phyloP scores from a whole-genome alignment of 169 alveolate species.

The Plasmodium reichenowi region DNA sequence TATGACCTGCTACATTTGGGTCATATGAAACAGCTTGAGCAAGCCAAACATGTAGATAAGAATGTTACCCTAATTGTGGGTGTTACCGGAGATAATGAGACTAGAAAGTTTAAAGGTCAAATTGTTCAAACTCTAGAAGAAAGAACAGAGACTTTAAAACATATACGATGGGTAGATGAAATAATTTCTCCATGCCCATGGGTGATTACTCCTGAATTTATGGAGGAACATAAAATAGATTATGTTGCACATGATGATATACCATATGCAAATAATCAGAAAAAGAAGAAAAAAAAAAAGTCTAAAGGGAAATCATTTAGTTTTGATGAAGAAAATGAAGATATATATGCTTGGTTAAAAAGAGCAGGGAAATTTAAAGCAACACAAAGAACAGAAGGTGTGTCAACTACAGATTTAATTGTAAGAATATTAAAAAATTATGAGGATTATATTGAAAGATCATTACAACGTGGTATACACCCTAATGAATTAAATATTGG shows the following conservation, averaged over 20 bases:
- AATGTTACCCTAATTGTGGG: slow-evolving; percentile 95
- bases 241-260: slow-evolving; percentile 96
- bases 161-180: slow-evolving; percentile 98
- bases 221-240: slow-evolving; percentile 92
- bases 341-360: slow-evolving; percentile 93
- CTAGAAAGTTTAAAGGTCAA: slow-evolving; percentile 94
- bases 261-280: slow-evolving; percentile 90
- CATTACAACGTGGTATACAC: slow-evolving; percentile 94
- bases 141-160: slow-evolving; percentile 94
- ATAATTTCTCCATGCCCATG: slow-evolving; percentile 98
- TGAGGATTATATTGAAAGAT: slow-evolving; percentile 94
- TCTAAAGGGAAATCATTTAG: slow-evolving; percentile 75
- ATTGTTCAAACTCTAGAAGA: slow-evolving; percentile 95
- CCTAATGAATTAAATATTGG: slow-evolving; percentile 95
- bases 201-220: slow-evolving; percentile 93
- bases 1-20: slow-evolving; percentile 98
- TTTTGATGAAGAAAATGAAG: slow-evolving; percentile 86
- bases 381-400: slow-evolving; percentile 95
- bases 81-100: slow-evolving; percentile 97
- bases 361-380: slow-evolving; percentile 94
- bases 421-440: slow-evolving; percentile 95
- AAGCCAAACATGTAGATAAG: slow-evolving; percentile 95
- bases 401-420: slow-evolving; percentile 96
- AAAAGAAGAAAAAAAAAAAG: slow-evolving; percentile 71
- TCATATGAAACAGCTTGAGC: slow-evolving; percentile 96